These are phyloP conservation scores for Kwoniella shivajii DNA, from an alignment of 1,284 basidiomycete species.

Conservation along the genomic window DNA sequence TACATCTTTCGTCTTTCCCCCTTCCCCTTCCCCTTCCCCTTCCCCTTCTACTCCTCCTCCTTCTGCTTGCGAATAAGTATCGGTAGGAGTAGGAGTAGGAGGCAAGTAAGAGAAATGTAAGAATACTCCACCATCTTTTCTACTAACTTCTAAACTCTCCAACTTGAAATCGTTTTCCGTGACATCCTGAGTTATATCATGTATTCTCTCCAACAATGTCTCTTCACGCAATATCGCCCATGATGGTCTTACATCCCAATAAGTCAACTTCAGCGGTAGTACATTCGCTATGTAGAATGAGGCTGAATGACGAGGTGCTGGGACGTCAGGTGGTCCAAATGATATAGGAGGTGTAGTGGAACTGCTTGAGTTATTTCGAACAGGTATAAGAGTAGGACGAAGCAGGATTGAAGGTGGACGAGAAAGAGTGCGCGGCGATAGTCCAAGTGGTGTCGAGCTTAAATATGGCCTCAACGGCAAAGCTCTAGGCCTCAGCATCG, in stretches of 20 bases:
- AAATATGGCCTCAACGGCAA: background rate
- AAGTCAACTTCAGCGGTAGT: slow-evolving; percentile 47
- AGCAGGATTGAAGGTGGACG: background rate
- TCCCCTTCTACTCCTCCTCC: background rate
- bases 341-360: background rate
- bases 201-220: slow-evolving; percentile 47
- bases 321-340: background rate
- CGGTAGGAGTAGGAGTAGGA: slow-evolving; percentile 26
- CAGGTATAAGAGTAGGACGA: background rate
- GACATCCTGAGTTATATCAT: slow-evolving; percentile 42
- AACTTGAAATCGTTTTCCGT: slow-evolving; percentile 44
- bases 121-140: slow-evolving; percentile 68
- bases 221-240: slow-evolving; percentile 46
- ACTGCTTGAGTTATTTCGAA: background rate
- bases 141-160: slow-evolving; percentile 50
- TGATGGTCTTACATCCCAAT: slow-evolving; percentile 47
- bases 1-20: slow-evolving; percentile 16
- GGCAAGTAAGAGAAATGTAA: slow-evolving; percentile 71
- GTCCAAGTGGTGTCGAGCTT: background rate
- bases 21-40: slow-evolving; percentile 1
- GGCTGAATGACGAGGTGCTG: slow-evolving; percentile 29
- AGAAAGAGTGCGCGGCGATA: background rate
- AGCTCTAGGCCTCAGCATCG: background rate
- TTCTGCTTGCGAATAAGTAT: background rate
- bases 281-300: slow-evolving; percentile 55